Base-by-base conservation (phyloP, 257 asterid genomes). In the Solanum medicagineum region DNA sequence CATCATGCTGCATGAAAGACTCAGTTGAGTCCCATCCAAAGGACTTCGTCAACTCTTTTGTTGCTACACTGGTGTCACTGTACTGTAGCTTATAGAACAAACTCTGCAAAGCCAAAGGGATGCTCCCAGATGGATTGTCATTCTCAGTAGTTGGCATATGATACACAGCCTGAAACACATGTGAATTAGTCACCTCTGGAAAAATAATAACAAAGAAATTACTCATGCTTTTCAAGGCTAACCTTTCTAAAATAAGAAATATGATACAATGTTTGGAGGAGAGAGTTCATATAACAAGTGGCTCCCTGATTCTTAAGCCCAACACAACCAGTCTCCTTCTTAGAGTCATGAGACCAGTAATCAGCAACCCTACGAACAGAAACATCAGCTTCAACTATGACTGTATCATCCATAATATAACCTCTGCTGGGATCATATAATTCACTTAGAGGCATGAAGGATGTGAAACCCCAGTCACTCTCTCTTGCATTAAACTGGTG, bases 91-190 rank as follows among this genome's bases (percentile, higher is more conserved):
- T 94, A 87, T 93, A 93, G 91, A 94, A 94, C 81, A 94, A 91
- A 88, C 98, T 93, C 91, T 94, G 97, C 80, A 94, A 89, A 65
- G 98, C 98, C 88, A 94, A 86, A 83, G 98, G 98, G 81, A 93
- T 94, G 89, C 98, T 94, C 87, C 95, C 95, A 44, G 94, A 83
- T 85, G 98, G 97, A 89, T 91, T 91, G 86, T 94, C 97, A 80
- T 92, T 93, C 89, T 93, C 97, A 42, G 97, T 94, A 70, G 98
- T 93, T 4, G 97, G 98, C 97, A 94, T 94, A 90, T 94, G 98
- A 87, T 94, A 94, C 84, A 94, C 96, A 90, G 97, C 98, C 98
- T 94, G 90, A 85, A 86, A 53, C 53, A 84, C 19, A 49, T 44
- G 40, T 62, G 60, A 79, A 53, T 53, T 79, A 79, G 83, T 79